Percentiles rank a stretch among this genome's conserved stretches.
Evolutionary conservation across 2,329 filamentous ascomycete species (phyloP).

Genomic region (Pyricularia sp.): DNA sequence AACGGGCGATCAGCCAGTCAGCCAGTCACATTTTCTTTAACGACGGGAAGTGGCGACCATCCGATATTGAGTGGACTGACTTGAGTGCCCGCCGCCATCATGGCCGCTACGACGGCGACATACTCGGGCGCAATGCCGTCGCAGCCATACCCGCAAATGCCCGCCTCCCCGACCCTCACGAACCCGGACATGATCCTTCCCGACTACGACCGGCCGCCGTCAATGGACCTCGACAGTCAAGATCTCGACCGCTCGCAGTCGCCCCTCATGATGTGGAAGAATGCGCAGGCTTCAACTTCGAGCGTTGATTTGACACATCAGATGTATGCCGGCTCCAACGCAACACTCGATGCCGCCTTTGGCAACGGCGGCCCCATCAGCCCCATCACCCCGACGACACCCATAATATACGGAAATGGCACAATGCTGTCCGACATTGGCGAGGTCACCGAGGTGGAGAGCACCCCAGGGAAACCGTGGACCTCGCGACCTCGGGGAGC

Average conservation of each 20-base stretch:
- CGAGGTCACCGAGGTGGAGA: slow-evolving; percentile 40
- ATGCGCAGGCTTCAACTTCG: slow-evolving; percentile 21
- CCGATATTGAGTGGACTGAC: background rate
- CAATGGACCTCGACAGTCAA: slow-evolving; percentile 29
- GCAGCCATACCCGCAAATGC: slow-evolving; percentile 32
- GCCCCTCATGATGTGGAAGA: slow-evolving; percentile 39
- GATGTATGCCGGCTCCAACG: slow-evolving; percentile 26
- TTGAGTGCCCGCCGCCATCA: background rate
- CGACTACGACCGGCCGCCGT: slow-evolving; percentile 46
- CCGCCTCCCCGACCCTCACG: slow-evolving; percentile 73
- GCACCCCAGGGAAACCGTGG: slow-evolving; percentile 28
- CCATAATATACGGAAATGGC: slow-evolving; percentile 56
- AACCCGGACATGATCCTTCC: slow-evolving; percentile 94
- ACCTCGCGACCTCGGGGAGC: slow-evolving; percentile 21
- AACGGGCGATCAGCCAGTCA: background rate
- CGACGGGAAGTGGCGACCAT: background rate
- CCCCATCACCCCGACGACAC: slow-evolving; percentile 40
- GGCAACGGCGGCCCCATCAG: slow-evolving; percentile 20
- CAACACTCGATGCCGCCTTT: background rate
- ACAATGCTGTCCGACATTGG: slow-evolving; percentile 57
- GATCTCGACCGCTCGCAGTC: slow-evolving; percentile 23
- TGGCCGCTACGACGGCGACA: slow-evolving; percentile 10
- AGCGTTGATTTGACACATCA: slow-evolving; percentile 21
- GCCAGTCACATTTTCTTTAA: background rate
- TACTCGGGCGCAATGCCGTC: slow-evolving; percentile 12